Percentiles rank a stretch among this genome's conserved stretches.
These are phyloP conservation scores for Podaxis rugospora DNA, from an alignment of 768 basidiomycete species.

Conservation along the genomic window DNA sequence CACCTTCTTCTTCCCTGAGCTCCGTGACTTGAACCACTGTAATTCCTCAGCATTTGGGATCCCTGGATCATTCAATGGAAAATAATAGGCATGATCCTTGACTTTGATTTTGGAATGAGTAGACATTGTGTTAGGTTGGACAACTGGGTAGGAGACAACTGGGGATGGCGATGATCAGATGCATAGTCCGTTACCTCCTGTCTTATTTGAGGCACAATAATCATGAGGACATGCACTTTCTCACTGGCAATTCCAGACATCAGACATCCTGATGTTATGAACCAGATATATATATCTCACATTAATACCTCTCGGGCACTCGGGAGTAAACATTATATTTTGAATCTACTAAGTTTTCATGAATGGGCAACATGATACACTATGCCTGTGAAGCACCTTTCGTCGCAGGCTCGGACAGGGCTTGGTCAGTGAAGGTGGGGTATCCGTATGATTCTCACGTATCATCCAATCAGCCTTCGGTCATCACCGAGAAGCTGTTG, in stretches of 20 bases:
- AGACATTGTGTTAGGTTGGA: not conserved
- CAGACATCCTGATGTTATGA: not conserved
- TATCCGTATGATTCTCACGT: too few species aligned
- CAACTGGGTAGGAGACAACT: not conserved
- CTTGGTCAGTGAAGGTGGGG: too few species aligned
- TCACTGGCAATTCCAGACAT: not conserved
- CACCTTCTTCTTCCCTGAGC: not conserved
- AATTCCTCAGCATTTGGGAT: not conserved
- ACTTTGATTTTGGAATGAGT: not conserved
- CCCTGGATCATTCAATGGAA: not conserved
- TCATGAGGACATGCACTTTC: not conserved
- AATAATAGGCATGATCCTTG: not conserved
- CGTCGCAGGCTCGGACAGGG: too few species aligned
- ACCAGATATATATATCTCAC: not conserved
- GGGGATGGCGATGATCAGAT: too few species aligned
- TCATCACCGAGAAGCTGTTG: too few species aligned
- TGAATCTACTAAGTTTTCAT: not conserved
- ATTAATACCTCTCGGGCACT: not conserved
- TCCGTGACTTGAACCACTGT: not conserved
- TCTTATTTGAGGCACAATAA: not conserved
- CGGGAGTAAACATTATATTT: not conserved
- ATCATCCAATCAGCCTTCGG: too few species aligned
- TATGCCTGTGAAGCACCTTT: too few species aligned
- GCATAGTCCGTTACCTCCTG: not conserved
- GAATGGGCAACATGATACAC: too few species aligned